Base-by-base conservation (phyloP, 2,329 filamentous ascomycete genomes). In the Diaporthe destruens region DNA sequence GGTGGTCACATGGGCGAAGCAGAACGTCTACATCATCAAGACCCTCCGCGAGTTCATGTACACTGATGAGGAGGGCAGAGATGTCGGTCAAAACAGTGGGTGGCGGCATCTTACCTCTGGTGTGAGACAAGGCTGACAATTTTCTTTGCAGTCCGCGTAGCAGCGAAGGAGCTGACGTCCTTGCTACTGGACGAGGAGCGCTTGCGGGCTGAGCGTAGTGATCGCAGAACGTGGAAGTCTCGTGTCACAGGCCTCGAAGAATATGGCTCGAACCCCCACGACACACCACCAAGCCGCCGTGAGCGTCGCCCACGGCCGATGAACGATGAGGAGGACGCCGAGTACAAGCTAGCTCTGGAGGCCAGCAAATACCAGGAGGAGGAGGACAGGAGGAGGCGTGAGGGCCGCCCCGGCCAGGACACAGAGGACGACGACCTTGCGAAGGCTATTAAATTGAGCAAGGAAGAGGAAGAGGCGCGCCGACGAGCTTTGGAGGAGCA, bases 11-110 rank as follows among this genome's bases (percentile, higher is more conserved):
- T 99, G 96, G 96, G 95, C 95, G 75, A 93, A 95, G 79, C 97
- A 98, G 86, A 98, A 98, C 81, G 92, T 98, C 76, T 99, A 98
- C 84, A 96, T 99, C 83, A 98, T 99, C 87, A 98, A 98, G 87
- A 99, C 96, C 39, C 84, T 99, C 81, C 93, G 96, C 80, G 96
- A 99, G 83, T 99, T 99, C 79, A 93, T 96, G 80, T 97, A 98
- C 81, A 90, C 97, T 68, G 96, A 99, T 77, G 96, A 99, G 80
- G 96, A 99, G 75, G 94, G 95, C 61, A 90, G 93, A 76, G 96
- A 99, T 81, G 96, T 99, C 65, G 96, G 96, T 71, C 94, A 98
- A 80, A 98, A 98, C 84, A 96, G 96, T 98, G 86, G 65, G 73
- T 69, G 25, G 23, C n/a, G 2, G 8, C 23, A 16, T 16, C 16